Percentiles rank a stretch among this genome's conserved stretches.
phyloP scores from a whole-genome alignment of 2,329 filamentous ascomycete genomes.

The Aureobasidium uvarum region DNA sequence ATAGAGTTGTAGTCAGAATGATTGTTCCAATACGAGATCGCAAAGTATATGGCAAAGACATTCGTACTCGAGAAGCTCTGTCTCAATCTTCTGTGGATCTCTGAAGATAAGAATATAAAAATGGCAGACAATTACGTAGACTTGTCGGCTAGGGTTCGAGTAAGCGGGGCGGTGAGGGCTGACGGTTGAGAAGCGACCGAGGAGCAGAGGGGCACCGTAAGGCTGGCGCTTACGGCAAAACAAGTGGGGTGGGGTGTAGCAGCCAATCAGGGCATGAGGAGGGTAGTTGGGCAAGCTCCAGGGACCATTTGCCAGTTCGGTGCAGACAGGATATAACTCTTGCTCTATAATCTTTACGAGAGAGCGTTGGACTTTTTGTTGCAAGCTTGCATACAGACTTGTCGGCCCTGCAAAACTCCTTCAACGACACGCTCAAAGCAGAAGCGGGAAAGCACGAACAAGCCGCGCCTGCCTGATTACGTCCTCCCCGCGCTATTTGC shows the following conservation, averaged over 20 bases:
- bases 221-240: constrained; percentile 23
- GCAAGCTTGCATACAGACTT: neutral
- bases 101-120: neutral
- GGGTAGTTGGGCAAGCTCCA: neutral
- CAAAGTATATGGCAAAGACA: neutral
- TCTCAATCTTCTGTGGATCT: neutral
- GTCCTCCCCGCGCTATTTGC: neutral
- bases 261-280: neutral
- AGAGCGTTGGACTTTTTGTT: neutral
- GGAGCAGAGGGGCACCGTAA: neutral
- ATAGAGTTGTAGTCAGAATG: neutral
- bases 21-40: neutral
- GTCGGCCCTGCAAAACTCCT: neutral
- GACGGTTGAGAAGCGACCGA: neutral
- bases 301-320: constrained; percentile 11
- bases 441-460: neutral
- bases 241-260: neutral
- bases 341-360: constrained; percentile 5
- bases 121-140: neutral
- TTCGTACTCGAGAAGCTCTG: neutral
- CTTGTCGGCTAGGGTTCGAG: neutral
- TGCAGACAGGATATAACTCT: constrained; percentile 3
- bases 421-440: neutral
- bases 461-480: constrained; percentile 10
- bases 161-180: neutral